Percentiles rank a stretch among this genome's conserved stretches.
Conservation (phyloP, 164 flowering plant species). For the Liquidambar formosana region DNA sequence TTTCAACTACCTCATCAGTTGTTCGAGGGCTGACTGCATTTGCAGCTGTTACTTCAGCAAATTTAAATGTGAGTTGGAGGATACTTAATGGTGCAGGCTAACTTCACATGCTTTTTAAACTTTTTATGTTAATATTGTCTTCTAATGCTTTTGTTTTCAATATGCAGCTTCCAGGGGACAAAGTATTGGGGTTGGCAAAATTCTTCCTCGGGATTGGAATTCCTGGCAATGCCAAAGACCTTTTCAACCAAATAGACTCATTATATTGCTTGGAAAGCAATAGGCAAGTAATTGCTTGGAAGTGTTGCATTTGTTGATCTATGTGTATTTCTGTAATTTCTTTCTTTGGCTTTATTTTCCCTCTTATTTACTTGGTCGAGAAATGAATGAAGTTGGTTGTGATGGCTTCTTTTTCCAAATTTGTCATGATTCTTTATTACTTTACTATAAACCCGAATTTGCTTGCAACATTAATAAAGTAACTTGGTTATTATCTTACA, state of each 20-base stretch:
- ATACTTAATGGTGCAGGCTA: background rate
- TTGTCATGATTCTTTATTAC: background rate
- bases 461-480: background rate
- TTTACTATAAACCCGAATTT: background rate
- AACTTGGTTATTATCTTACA: background rate
- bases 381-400: background rate
- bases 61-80: constrained; percentile 52
- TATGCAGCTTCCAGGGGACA: constrained; percentile 81
- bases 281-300: constrained; percentile 39
- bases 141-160: constrained; percentile 5
- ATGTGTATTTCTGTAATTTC: background rate
- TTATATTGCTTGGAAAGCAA: constrained; percentile 74
- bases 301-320: background rate
- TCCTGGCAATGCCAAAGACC: constrained; percentile 79
- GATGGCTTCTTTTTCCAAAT: background rate
- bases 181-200: constrained; percentile 81
- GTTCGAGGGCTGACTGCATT: constrained; percentile 77
- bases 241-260: constrained; percentile 80
- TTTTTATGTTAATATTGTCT: background rate
- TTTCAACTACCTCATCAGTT: constrained; percentile 82
- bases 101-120: background rate
- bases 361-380: constrained; percentile 2
- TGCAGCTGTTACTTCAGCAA: constrained; percentile 63
- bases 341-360: background rate
- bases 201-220: constrained; percentile 86